phyloP scores from a whole-genome alignment of 129 eudicot genomes.

The Logfia minima region DNA sequence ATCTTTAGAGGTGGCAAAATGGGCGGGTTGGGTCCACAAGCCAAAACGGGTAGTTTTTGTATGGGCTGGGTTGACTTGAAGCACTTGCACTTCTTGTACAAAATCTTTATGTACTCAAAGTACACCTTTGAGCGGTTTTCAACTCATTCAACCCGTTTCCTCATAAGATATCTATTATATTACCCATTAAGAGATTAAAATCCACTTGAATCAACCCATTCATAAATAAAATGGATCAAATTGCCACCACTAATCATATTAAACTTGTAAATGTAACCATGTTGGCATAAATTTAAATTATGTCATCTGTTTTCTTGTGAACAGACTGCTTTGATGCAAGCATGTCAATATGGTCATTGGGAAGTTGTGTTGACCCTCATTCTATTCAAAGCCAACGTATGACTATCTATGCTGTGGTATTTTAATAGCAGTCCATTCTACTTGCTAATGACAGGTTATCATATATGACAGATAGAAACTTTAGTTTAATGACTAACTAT shows the following conservation, averaged over 20 bases:
- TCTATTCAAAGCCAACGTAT: conserved; percentile 86
- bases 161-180: neutral
- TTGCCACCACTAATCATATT: neutral
- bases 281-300: neutral
- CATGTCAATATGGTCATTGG: conserved; percentile 99
- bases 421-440: conserved; percentile 7
- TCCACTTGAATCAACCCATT: neutral
- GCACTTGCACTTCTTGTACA: neutral
- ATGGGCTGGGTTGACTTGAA: neutral
- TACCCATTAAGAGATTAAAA: neutral
- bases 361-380: conserved; percentile 91
- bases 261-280: neutral
- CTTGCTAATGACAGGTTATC: neutral
- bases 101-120: neutral
- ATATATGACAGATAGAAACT: neutral
- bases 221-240: neutral
- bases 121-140: neutral
- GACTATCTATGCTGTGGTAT: conserved; percentile 30
- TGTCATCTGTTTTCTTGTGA: conserved; percentile 26
- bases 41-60: neutral
- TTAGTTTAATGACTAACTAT: conserved; percentile 11
- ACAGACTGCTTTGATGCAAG: conserved; percentile 99
- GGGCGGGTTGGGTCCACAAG: neutral
- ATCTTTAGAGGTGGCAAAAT: neutral
- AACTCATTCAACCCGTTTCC: neutral